Percentiles rank a stretch among this genome's conserved stretches.
Evolutionary conservation across 306 rosid genomes (phyloP).

Genomic region (Leucaena leucocephala): DNA sequence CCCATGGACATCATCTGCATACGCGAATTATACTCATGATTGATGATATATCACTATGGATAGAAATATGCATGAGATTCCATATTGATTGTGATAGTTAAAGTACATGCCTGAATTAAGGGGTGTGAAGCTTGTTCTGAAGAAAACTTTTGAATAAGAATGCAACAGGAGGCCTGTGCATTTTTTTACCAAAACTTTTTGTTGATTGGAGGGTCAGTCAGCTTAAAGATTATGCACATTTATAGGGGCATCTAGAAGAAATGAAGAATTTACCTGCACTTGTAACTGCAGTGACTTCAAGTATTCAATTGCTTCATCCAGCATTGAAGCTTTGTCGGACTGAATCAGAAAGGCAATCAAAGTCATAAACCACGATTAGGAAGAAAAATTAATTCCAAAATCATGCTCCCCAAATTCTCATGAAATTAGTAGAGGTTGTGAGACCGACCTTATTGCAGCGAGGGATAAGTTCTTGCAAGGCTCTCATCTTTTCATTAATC

Average conservation of each 20-base stretch:
- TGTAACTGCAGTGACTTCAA: slow-evolving; percentile 85
- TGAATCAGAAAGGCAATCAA: slow-evolving; percentile 37
- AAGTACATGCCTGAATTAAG: slow-evolving; percentile 15
- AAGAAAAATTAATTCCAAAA: slow-evolving; percentile 32
- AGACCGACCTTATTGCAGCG: slow-evolving; percentile 73
- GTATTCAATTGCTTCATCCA: slow-evolving; percentile 96
- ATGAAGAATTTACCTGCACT: slow-evolving; percentile 69
- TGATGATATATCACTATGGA: slow-evolving; percentile 22
- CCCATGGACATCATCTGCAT: slow-evolving; percentile 99
- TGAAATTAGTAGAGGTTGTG: slow-evolving; percentile 19
- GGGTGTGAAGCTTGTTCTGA: neutral
- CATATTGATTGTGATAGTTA: neutral
- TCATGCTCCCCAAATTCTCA: neutral
- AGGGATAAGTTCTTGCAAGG: slow-evolving; percentile 95
- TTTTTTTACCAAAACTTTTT: neutral
- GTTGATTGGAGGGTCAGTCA: neutral
- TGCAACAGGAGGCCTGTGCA: slow-evolving; percentile 5
- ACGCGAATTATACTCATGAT: slow-evolving; percentile 3
- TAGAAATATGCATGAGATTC: slow-evolving; percentile 8
- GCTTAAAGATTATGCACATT: slow-evolving; percentile 3
- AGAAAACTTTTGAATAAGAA: slow-evolving; percentile 5
- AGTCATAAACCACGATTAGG: slow-evolving; percentile 13
- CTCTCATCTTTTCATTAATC: slow-evolving; percentile 93
- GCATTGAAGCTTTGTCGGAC: slow-evolving; percentile 96
- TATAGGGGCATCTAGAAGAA: slow-evolving; percentile 2